These are phyloP conservation scores for Aspergillus uvarum DNA, from an alignment of 2,329 filamentous ascomycete genomes.

Conservation along the genomic window DNA sequence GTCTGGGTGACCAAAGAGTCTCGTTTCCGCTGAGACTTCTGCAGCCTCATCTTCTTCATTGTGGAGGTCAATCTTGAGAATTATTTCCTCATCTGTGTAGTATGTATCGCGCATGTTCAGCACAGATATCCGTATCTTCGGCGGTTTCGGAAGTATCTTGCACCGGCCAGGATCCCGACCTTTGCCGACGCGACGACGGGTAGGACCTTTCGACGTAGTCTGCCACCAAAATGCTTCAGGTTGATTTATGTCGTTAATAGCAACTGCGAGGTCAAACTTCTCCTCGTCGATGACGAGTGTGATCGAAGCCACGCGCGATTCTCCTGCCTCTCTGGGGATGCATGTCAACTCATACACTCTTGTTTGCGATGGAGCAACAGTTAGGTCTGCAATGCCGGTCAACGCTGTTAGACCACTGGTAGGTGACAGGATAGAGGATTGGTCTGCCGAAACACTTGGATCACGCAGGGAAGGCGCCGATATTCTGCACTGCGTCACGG, in stretches of 20 bases:
- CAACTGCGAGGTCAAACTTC: slow-evolving; percentile 67
- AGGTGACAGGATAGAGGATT: slow-evolving; percentile 32
- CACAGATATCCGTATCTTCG: slow-evolving; percentile 78
- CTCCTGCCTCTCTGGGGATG: slow-evolving; percentile 77
- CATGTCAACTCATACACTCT: slow-evolving; percentile 71
- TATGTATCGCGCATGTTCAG: slow-evolving; percentile 67
- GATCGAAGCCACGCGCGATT: slow-evolving; percentile 65
- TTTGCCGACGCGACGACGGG: slow-evolving; percentile 43
- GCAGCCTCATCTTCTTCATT: slow-evolving; percentile 85
- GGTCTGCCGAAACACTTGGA: slow-evolving; percentile 28
- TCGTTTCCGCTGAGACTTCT: slow-evolving; percentile 67
- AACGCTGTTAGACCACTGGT: slow-evolving; percentile 44
- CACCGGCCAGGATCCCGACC: slow-evolving; percentile 56
- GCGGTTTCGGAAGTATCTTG: slow-evolving; percentile 80
- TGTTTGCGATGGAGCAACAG: slow-evolving; percentile 64
- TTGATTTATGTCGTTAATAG: slow-evolving; percentile 48
- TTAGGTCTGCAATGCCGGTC: slow-evolving; percentile 62
- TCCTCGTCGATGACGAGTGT: slow-evolving; percentile 63
- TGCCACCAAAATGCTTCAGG: slow-evolving; percentile 46
- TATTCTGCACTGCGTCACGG: slow-evolving; percentile 28
- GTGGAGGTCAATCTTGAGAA: slow-evolving; percentile 65
- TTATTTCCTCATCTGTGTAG: slow-evolving; percentile 78
- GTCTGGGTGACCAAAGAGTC: slow-evolving; percentile 60
- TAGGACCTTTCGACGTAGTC: slow-evolving; percentile 34
- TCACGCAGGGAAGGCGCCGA: slow-evolving; percentile 37